A percentile compares a stretch with the other conserved stretches of the same genome.
Conservation (phyloP, 106 monocot species). For the Agapanthus africanus region DNA sequence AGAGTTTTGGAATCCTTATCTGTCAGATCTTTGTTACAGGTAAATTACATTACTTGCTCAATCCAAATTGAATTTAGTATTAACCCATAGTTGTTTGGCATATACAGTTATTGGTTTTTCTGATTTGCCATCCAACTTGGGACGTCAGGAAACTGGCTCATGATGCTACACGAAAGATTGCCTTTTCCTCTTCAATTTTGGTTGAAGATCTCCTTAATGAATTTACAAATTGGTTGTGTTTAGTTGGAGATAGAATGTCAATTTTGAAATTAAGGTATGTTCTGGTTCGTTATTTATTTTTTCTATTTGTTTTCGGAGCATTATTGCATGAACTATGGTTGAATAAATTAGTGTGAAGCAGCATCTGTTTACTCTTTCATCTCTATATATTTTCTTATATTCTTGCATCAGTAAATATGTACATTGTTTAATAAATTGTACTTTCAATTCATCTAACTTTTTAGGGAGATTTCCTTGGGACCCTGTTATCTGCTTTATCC, state of each 20-base stretch:
- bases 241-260: slow-evolving; percentile 46
- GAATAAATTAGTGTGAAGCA: neutral
- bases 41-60: slow-evolving; percentile 10
- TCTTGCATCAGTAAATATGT: neutral
- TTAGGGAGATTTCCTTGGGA: neutral
- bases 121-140: slow-evolving; percentile 14
- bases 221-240: slow-evolving; percentile 48
- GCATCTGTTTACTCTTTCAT: neutral
- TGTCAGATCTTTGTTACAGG: slow-evolving; percentile 61
- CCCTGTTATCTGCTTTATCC: neutral
- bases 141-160: slow-evolving; percentile 30
- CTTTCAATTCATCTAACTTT: neutral
- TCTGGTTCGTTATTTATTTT: neutral
- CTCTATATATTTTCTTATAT: neutral
- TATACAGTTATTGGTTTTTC: slow-evolving; percentile 13
- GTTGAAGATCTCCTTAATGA: slow-evolving; percentile 51
- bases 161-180: slow-evolving; percentile 51
- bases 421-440: neutral
- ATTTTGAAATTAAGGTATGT: slow-evolving; percentile 51
- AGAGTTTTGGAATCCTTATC: slow-evolving; percentile 59
- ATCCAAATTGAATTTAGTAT: neutral
- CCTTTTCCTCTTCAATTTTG: slow-evolving; percentile 35
- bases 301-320: slow-evolving; percentile 1
- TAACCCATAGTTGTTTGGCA: neutral
- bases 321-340: neutral